Conservation (phyloP, 345 rosid species). For the Acer negundo region DNA sequence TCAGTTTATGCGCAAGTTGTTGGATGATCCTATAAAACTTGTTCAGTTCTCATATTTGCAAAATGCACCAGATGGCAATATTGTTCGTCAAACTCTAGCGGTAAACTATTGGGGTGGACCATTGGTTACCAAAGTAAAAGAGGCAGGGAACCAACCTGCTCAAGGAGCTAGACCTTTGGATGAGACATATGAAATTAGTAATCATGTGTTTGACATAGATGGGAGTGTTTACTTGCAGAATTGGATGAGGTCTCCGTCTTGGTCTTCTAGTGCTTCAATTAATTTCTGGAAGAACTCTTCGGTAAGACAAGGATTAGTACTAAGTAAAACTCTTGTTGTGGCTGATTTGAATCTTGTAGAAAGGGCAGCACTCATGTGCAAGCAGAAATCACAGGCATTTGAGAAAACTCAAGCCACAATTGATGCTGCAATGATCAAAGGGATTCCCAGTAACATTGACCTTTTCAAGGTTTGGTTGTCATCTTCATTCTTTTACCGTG, state of each 20-base stretch:
- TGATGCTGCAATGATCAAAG: constrained; percentile 88
- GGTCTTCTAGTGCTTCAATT: constrained; percentile 72
- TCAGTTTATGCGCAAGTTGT: constrained; percentile 70
- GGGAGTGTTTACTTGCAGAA: constrained; percentile 85
- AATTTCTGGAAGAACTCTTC: constrained; percentile 76
- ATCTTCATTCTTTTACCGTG: constrained; percentile 1
- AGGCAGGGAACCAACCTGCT: constrained; percentile 38
- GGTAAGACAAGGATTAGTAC: constrained; percentile 56
- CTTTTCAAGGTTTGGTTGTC: constrained; percentile 70
- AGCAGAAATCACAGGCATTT: constrained; percentile 60
- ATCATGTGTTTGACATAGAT: constrained; percentile 73
- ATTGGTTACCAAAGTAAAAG: constrained; percentile 52
- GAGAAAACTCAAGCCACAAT: constrained; percentile 96
- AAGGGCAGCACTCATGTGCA: constrained; percentile 73
- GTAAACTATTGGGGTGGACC: constrained; percentile 92
- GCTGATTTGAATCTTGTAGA: constrained; percentile 73
- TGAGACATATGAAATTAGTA: constrained; percentile 44
- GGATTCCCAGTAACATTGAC: constrained; percentile 95
- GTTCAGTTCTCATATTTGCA: constrained; percentile 84
- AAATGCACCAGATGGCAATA: constrained; percentile 71
- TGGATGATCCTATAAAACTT: constrained; percentile 89
- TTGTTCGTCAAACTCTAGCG: constrained; percentile 82
- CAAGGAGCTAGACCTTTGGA: constrained; percentile 37
- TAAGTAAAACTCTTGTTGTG: constrained; percentile 83
- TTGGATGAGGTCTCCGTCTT: constrained; percentile 93